phyloP scores from a whole-genome alignment of 164 flowering plant genomes.

The Litsea cubeba region DNA sequence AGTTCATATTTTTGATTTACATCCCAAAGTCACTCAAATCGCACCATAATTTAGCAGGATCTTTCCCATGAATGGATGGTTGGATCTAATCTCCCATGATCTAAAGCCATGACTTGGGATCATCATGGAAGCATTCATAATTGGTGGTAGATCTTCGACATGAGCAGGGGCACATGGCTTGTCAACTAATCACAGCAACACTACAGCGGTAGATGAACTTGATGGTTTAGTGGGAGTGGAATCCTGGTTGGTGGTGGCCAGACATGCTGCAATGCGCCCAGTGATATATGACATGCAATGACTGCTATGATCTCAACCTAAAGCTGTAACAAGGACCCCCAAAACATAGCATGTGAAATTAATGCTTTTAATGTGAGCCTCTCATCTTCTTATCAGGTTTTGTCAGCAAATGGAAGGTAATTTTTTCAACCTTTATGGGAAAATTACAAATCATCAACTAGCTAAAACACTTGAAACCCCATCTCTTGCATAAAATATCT shows the following conservation, averaged over 20 bases:
- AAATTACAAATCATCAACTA: too few species aligned
- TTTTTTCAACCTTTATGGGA: not conserved
- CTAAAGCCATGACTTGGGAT: not conserved
- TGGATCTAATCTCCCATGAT: not conserved
- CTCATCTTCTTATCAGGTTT: not conserved
- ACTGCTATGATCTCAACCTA: too few species aligned
- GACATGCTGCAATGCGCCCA: not conserved
- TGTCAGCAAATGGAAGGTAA: not conserved
- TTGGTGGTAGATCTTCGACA: not conserved
- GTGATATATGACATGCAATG: not conserved
- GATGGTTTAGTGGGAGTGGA: not conserved
- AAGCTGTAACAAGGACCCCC: not conserved
- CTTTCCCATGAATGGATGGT: not conserved
- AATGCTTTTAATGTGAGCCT: not conserved
- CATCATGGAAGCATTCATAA: not conserved
- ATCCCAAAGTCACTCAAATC: too few species aligned
- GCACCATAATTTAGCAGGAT: too few species aligned
- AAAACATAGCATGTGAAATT: not conserved
- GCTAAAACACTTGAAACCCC: not conserved
- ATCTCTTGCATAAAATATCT: not conserved
- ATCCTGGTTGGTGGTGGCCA: not conserved
- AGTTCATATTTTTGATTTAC: too few species aligned
- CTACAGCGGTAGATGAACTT: not conserved
- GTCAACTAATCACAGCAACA: not conserved
- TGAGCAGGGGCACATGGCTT: not conserved